Evolutionary conservation across 192 early-diverging fungal genomes (phyloP), one percentile per base, ranked within the genome.

Genomic region (Geranomyces variabilis): DNA sequence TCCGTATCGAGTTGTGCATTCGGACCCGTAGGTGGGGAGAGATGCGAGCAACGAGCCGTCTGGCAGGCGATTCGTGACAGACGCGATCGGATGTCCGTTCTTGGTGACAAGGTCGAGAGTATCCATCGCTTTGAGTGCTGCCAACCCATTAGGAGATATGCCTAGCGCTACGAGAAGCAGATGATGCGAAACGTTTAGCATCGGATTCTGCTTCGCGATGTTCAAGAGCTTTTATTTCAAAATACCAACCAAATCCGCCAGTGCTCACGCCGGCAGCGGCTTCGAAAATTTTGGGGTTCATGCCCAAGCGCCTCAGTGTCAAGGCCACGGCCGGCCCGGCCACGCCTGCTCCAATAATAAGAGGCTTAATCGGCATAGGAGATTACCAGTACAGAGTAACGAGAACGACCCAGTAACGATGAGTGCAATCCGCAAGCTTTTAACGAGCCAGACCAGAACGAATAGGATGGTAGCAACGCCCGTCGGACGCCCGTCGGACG

Each of bases 31-130:
- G 4, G 51, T 17, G 4, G 19, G n/a, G 51, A 53, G 51, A 26
- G 51, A 3, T 4, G n/a, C 51, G 51, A 53, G 19, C 7, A 53
- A 6, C 7, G 51, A 53, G 4, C 24, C 24, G 17, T 53, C 51
- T 7, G 24, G 24, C 51, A n/a, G 51, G 51, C 51, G 51, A 17
- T 24, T 24, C 4, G n/a, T n/a, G 7, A 26, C 24, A n/a, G 51
- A 53, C n/a, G 19, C 24, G 51, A 53, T 53, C n/a, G n/a, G 51
- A 26, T 53, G 51, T 6, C 51, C 51, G 51, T 53, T 53, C n/a
- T 53, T 53, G 51, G 24, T n/a, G 7, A 26, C 17, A 26, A 53
- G 3, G 51, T 53, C n/a, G 4, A 24, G 51, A 3, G 15, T 7
- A 53, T 15, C 51, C 4, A 53, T 53, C 6, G 51, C 51, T 53